These are phyloP conservation scores for Vigna trinervia DNA, from an alignment of 306 rosid genomes.

Conservation along the genomic window DNA sequence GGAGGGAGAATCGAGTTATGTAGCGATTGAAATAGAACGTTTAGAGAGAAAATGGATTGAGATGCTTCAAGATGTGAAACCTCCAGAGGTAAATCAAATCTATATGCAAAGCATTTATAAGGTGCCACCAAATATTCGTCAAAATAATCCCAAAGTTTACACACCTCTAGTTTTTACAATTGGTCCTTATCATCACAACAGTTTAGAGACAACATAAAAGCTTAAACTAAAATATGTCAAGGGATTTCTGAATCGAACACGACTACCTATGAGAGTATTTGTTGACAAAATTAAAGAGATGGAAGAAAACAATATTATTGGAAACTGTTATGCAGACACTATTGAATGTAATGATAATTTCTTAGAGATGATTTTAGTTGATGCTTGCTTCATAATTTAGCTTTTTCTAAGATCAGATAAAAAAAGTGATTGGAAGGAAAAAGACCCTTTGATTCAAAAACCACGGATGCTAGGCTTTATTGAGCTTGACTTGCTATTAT, in stretches of 20 bases:
- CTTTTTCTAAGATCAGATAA: no score
- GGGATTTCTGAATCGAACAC: neutral
- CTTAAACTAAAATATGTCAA: conserved; percentile 14
- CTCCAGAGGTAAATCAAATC: neutral
- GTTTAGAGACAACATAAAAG: neutral
- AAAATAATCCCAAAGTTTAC: neutral
- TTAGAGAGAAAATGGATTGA: neutral
- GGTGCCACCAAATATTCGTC: neutral
- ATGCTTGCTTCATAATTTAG: no score
- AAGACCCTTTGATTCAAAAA: no score
- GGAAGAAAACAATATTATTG: no score
- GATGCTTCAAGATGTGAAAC: neutral
- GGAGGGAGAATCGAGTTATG: neutral
- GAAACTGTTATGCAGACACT: no score
- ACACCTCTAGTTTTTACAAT: neutral
- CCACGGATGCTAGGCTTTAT: no score
- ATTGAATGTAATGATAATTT: no score
- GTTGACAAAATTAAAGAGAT: no score
- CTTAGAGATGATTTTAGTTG: no score
- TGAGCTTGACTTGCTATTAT: neutral
- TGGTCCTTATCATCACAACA: neutral
- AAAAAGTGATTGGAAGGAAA: no score
- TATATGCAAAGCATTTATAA: neutral
- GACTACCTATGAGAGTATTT: no score
- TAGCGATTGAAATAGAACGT: neutral